Evolutionary conservation across 2,329 filamentous ascomycete genomes (phyloP).

Genomic region (Talaromyces verruculosus): DNA sequence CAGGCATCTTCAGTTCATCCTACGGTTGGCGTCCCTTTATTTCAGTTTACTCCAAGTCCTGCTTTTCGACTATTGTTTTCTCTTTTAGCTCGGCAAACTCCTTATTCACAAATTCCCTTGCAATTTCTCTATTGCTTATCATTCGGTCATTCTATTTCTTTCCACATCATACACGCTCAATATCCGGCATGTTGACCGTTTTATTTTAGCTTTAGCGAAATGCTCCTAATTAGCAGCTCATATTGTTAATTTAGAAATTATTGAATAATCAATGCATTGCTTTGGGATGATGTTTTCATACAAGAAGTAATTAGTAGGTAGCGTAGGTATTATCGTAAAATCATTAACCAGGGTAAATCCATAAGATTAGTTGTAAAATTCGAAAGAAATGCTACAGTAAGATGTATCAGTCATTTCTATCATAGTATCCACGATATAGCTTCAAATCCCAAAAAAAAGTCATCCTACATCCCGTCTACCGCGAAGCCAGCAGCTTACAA

Average conservation of each 20-base stretch:
- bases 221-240: neutral
- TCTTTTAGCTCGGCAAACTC: slow-evolving; percentile 13
- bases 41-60: neutral
- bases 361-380: neutral
- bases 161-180: slow-evolving; percentile 12
- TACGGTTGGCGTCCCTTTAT: slow-evolving; percentile 1
- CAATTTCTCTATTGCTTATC: slow-evolving; percentile 12
- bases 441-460: neutral
- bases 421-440: neutral
- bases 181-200: slow-evolving; percentile 18
- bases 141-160: slow-evolving; percentile 5
- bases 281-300: neutral
- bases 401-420: neutral
- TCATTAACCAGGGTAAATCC: neutral
- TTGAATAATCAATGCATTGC: slow-evolving; percentile 1
- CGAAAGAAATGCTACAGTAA: neutral
- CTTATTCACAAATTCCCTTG: slow-evolving; percentile 19
- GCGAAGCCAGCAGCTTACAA: slow-evolving; percentile 25
- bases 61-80: slow-evolving; percentile 12
- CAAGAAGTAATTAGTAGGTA: too few species aligned
- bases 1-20: slow-evolving; percentile 1
- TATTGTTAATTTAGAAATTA: slow-evolving; percentile 8
- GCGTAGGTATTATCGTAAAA: too few species aligned
- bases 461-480: neutral
- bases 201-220: neutral